Evolutionary conservation across 2,329 filamentous ascomycete species (phyloP).

Genomic region (Verticillium nubilum): DNA sequence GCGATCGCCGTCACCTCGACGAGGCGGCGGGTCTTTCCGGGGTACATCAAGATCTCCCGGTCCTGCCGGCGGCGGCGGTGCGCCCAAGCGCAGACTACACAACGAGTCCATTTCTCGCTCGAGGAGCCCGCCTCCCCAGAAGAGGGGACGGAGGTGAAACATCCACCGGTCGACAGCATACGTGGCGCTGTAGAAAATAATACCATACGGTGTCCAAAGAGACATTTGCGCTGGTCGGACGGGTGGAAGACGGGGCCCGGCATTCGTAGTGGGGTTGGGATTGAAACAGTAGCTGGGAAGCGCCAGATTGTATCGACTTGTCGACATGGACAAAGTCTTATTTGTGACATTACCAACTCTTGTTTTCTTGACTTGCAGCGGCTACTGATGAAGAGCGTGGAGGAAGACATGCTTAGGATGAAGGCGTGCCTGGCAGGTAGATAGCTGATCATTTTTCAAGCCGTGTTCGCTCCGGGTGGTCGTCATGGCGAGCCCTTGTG

Average conservation of each 20-base stretch:
- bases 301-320: neutral
- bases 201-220: neutral
- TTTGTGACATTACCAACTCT: neutral
- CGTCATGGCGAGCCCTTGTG: too few relatives aligned
- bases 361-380: neutral
- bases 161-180: neutral
- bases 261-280: neutral
- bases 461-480: neutral
- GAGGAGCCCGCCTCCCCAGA: slow-evolving; percentile 15
- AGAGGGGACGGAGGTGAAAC: slow-evolving; percentile 17
- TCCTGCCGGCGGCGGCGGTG: neutral
- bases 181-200: neutral
- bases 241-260: too few relatives aligned
- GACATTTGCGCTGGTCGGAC: neutral
- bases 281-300: neutral
- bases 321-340: neutral
- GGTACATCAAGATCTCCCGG: neutral
- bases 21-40: neutral
- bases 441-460: neutral
- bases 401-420: neutral
- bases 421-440: neutral
- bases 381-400: neutral
- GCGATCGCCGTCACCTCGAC: slow-evolving; percentile 13
- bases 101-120: slow-evolving; percentile 16
- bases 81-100: slow-evolving; percentile 16